phyloP scores from a whole-genome alignment of 257 asterid genomes.

The Dorcoceras hygrometricum region DNA sequence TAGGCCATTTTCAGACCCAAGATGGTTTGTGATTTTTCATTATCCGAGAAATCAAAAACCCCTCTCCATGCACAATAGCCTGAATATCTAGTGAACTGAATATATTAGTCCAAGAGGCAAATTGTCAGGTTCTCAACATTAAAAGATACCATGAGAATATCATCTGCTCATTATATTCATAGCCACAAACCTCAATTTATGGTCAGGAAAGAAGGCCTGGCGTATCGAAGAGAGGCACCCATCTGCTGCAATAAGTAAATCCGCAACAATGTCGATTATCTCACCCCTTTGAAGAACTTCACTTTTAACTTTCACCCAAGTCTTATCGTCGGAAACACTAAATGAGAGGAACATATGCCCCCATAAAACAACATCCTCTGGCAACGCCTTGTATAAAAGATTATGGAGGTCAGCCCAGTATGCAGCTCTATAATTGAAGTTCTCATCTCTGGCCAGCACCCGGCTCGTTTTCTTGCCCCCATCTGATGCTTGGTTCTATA shows the following conservation, averaged over 20 bases:
- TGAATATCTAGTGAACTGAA: constrained; percentile 55
- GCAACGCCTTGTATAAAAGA: constrained; percentile 60
- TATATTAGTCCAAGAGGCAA: constrained; percentile 13
- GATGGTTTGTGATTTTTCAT: constrained; percentile 52
- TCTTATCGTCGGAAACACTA: constrained; percentile 38
- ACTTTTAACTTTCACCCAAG: constrained; percentile 37
- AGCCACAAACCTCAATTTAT: constrained; percentile 58
- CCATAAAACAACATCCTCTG: constrained; percentile 54
- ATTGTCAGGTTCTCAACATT: constrained; percentile 1
- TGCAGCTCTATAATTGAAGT: constrained; percentile 74
- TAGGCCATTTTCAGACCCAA: constrained; percentile 55
- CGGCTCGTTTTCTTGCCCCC: constrained; percentile 48
- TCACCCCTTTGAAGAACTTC: constrained; percentile 47
- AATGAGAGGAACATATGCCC: constrained; percentile 64
- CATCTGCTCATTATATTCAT: neutral
- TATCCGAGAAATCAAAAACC: constrained; percentile 58
- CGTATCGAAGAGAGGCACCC: constrained; percentile 81
- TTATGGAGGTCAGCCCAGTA: constrained; percentile 74
- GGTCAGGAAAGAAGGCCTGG: constrained; percentile 52
- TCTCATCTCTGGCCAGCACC: constrained; percentile 61
- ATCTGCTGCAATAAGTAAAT: constrained; percentile 87
- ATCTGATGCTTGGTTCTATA: constrained; percentile 61
- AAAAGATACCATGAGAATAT: neutral
- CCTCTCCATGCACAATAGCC: constrained; percentile 99
- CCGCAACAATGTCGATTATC: constrained; percentile 38